phyloP scores from a whole-genome alignment of 495 filamentous ascomycete species.

The Hypoxylon crocopeplum region DNA sequence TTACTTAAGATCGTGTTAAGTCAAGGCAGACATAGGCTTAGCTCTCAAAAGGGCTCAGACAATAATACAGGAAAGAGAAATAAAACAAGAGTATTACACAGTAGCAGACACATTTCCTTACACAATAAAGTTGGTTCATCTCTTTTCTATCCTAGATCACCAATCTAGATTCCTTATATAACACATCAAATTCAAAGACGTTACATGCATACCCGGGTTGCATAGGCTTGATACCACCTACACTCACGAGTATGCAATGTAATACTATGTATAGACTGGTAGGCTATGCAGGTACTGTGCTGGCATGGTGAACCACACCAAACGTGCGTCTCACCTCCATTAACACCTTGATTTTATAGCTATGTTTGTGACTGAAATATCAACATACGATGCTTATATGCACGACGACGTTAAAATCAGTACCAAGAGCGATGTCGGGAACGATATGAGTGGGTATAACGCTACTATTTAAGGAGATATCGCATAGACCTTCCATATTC shows the following conservation, averaged over 20 bases:
- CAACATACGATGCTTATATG: constrained; percentile 12
- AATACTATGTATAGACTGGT: constrained; percentile 4
- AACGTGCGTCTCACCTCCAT: not conserved
- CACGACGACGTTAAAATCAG: not conserved
- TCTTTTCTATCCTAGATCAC: too few species aligned
- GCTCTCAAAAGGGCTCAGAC: too few species aligned
- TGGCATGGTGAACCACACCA: not conserved
- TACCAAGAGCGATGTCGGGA: constrained; percentile 32
- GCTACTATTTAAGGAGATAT: not conserved
- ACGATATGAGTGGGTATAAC: constrained; percentile 3
- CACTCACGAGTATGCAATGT: constrained; percentile 11
- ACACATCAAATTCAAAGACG: not conserved
- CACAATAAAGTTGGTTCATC: too few species aligned
- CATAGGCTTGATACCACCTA: constrained; percentile 9
- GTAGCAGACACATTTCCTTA: too few species aligned
- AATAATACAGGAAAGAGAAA: too few species aligned
- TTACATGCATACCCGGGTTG: constrained; percentile 15
- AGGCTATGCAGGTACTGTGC: not conserved
- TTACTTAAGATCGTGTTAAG: too few species aligned
- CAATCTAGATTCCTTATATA: not conserved
- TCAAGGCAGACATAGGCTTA: too few species aligned
- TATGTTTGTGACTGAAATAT: not conserved
- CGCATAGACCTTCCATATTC: constrained; percentile 32
- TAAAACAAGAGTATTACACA: too few species aligned
- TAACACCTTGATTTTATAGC: not conserved